Conservation (phyloP, 768 basidiomycete genomes). For the Amanita fuliginea region DNA sequence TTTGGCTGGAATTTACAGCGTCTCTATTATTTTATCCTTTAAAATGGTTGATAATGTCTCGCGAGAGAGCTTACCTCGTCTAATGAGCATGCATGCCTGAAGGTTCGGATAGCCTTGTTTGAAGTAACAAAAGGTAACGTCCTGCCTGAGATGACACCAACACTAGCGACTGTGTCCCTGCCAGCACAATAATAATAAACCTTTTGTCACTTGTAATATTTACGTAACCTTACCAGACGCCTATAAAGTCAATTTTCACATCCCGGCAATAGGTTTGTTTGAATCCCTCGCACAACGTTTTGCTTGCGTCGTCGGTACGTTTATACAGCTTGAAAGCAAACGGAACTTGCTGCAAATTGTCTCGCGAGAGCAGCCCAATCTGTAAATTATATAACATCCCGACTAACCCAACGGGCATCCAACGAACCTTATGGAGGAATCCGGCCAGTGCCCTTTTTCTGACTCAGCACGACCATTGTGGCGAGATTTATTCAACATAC, state of each 20-base stretch:
- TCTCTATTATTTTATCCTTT: slow-evolving; percentile 27
- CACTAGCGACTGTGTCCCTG: slow-evolving; percentile 76
- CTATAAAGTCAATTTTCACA: slow-evolving; percentile 71
- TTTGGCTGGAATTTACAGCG: slow-evolving; percentile 60
- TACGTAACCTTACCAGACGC: slow-evolving; percentile 48
- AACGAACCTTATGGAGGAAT: slow-evolving; percentile 54
- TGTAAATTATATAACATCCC: slow-evolving; percentile 15
- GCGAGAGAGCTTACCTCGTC: slow-evolving; percentile 49
- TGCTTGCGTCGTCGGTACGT: slow-evolving; percentile 32
- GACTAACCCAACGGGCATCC: not conserved
- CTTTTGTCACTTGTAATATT: not conserved
- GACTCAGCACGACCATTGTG: not conserved
- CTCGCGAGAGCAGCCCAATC: slow-evolving; percentile 62
- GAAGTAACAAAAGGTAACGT: slow-evolving; percentile 57
- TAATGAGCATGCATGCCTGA: slow-evolving; percentile 69
- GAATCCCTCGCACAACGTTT: slow-evolving; percentile 48
- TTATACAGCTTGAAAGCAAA: slow-evolving; percentile 72
- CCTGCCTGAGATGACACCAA: slow-evolving; percentile 50
- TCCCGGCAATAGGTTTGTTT: slow-evolving; percentile 58
- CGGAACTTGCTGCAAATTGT: slow-evolving; percentile 56
- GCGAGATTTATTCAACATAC: slow-evolving; percentile 26
- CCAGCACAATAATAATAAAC: not conserved
- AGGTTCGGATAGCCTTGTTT: slow-evolving; percentile 53
- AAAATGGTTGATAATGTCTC: not conserved
- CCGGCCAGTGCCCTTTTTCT: slow-evolving; percentile 60